Conservation (phyloP, 2,329 filamentous ascomycete genomes). For the Xylaria sp. region DNA sequence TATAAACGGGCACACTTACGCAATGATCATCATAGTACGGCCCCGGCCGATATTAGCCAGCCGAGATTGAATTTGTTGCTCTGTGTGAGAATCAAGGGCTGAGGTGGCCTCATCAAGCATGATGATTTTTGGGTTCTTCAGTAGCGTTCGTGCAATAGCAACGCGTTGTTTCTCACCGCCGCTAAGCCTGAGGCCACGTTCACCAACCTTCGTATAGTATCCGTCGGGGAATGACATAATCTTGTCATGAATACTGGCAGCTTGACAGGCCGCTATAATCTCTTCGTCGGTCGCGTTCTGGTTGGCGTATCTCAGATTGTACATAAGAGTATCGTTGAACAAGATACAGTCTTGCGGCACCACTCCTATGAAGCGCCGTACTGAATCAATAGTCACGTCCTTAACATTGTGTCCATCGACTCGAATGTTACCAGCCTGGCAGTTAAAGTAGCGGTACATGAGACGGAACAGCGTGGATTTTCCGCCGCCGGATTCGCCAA, state of each 20-base stretch:
- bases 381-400: conserved; percentile 90
- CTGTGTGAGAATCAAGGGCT: conserved; percentile 89
- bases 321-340: conserved; percentile 95
- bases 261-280: conserved; percentile 81
- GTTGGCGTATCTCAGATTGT: conserved; percentile 91
- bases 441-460: conserved; percentile 96
- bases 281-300: conserved; percentile 82
- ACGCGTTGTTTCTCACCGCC: conserved; percentile 95
- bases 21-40: conserved; percentile 94
- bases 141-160: conserved; percentile 89
- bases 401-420: conserved; percentile 87
- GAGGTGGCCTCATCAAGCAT: conserved; percentile 94
- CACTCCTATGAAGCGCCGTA: conserved; percentile 90
- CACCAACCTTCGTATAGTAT: conserved; percentile 90
- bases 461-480: conserved; percentile 97
- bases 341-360: conserved; percentile 96
- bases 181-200: conserved; percentile 85
- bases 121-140: conserved; percentile 92
- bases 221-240: conserved; percentile 89
- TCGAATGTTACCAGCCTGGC: conserved; percentile 79
- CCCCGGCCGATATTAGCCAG: conserved; percentile 83
- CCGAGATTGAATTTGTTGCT: conserved; percentile 91
- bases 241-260: conserved; percentile 91
- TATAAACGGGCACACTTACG: conserved; percentile 62
- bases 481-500: conserved; percentile 95